Evolutionary conservation across 768 basidiomycete genomes (phyloP).

Genomic region (Leccinellum luteum): DNA sequence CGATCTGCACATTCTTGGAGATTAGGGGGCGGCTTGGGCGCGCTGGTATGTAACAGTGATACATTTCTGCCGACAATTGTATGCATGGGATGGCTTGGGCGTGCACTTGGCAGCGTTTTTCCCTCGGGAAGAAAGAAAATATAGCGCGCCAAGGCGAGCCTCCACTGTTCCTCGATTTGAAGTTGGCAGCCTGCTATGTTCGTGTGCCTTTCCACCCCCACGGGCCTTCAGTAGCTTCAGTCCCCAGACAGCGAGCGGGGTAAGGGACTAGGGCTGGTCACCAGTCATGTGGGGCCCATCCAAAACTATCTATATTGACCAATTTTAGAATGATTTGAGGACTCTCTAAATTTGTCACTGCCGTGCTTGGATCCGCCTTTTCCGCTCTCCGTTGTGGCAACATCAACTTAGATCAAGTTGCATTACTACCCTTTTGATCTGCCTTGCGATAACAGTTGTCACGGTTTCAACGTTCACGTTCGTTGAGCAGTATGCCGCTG

Average conservation of each 20-base stretch:
- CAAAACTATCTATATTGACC: no score
- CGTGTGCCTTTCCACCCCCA: neutral
- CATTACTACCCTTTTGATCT: neutral
- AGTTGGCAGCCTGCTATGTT: neutral
- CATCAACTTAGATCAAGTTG: neutral
- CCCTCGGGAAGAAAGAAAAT: neutral
- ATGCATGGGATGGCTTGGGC: neutral
- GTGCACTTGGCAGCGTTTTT: neutral
- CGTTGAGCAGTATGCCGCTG: neutral
- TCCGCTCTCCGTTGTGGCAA: neutral
- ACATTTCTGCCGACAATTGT: neutral
- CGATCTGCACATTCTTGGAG: neutral
- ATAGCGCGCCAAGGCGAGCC: no score
- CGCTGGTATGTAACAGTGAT: neutral
- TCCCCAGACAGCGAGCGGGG: neutral
- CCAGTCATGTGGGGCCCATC: neutral
- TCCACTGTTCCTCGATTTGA: neutral
- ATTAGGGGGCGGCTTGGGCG: neutral
- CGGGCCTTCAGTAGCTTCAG: neutral
- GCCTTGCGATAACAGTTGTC: neutral
- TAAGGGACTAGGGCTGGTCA: neutral
- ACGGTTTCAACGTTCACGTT: neutral
- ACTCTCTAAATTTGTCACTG: neutral
- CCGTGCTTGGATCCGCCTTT: neutral
- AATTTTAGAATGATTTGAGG: neutral